Evolutionary conservation across 768 basidiomycete species (phyloP), one percentile per base, ranked within the genome.

Genomic region (Boletus rex-veris): DNA sequence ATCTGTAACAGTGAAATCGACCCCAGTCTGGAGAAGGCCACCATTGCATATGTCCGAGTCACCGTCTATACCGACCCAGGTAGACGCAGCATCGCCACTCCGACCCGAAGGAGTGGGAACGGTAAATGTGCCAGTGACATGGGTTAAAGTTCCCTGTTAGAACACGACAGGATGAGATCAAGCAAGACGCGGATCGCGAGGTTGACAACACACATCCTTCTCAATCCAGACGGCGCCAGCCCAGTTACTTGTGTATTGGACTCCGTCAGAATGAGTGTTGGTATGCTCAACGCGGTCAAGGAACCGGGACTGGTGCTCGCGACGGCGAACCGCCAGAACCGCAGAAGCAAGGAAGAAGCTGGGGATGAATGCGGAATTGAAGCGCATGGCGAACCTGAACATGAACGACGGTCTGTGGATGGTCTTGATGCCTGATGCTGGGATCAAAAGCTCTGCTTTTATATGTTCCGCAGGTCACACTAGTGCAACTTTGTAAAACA

Each of bases 41-140:
- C 3, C 7, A 4, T 0, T 1, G 28, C 57, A 59, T 5, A 12
- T 39, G 37, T 31, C 30, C 26, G 7, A 8, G 8, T 28, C 26
- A 2, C 56, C 56, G 26, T 59, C 56, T 7, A 59, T 49, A 12
- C 58, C 58, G 4, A 59, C 57, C 56, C 47, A 46, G 15, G 18
- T 26, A 46, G 48, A 35, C 7, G 48, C 48, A 45, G 35, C 38
- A 24, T 28, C 26, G 1, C 26, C 26, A 7, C 26, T 28, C 26
- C 26, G 26, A 30, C 57, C 57, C 10, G n/a, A 35, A 14, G 37
- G 26, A 7, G 0, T 9, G 5, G 54, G 50, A 12, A 45, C 54
- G 1, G 44, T 24, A 26, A 55, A 49, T 15, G 50, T 60, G 5
- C 40, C 50, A 19, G 42, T 19, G 10, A 60, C 26, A 5, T 7